A percentile compares a stretch with the other conserved stretches of the same genome.
phyloP scores from a whole-genome alignment of 2,329 filamentous ascomycete genomes.

The Neofusicoccum ribis region DNA sequence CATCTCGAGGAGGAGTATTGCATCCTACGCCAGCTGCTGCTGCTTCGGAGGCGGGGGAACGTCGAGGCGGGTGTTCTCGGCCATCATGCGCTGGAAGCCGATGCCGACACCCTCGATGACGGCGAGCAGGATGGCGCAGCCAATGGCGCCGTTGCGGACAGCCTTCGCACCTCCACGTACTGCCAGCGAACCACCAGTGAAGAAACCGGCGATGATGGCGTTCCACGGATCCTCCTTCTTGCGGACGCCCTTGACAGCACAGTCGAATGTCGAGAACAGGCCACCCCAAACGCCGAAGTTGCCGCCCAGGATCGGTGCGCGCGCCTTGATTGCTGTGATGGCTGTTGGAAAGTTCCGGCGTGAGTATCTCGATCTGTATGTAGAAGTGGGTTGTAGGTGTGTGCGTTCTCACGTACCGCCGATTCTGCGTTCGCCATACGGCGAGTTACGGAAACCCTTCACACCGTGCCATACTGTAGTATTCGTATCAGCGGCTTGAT shows the following conservation, averaged over 20 bases:
- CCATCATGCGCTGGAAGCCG: constrained; percentile 91
- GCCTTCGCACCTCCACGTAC: constrained; percentile 90
- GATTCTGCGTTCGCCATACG: constrained; percentile 89
- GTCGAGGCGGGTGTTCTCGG: constrained; percentile 81
- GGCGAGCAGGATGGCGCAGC: constrained; percentile 88
- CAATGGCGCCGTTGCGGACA: constrained; percentile 92
- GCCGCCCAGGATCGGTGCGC: constrained; percentile 91
- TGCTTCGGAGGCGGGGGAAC: constrained; percentile 45
- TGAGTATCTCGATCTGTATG: constrained; percentile 6
- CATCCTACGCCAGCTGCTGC: constrained; percentile 17
- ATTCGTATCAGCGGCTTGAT: constrained; percentile 4
- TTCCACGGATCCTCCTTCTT: constrained; percentile 99
- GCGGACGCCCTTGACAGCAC: constrained; percentile 83
- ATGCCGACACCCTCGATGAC: constrained; percentile 98
- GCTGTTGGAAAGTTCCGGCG: constrained; percentile 40
- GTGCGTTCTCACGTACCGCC: constrained; percentile 55
- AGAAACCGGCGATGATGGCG: constrained; percentile 95
- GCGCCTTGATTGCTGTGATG: constrained; percentile 95
- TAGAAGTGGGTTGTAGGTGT: background rate
- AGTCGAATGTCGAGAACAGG: constrained; percentile 93
- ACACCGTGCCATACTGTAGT: constrained; percentile 92
- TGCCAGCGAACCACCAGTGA: constrained; percentile 89
- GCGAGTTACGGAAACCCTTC: constrained; percentile 70
- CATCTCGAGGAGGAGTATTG: constrained; percentile 15
- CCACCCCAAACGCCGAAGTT: constrained; percentile 99